Conservation (phyloP, 331 rosid species). For the Phaseolus coccineus region DNA sequence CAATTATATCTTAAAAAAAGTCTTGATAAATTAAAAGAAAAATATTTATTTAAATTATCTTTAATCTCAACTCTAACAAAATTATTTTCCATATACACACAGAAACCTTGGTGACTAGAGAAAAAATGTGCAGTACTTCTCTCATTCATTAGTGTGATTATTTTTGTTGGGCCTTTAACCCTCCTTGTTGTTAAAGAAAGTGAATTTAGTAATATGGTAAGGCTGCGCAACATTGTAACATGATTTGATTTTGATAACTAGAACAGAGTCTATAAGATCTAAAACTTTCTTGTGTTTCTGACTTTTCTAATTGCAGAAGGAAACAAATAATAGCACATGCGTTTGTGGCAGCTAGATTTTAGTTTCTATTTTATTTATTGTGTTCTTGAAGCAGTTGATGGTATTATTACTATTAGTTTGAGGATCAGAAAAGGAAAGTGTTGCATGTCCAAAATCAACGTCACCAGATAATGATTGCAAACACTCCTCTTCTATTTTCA, state of each 20-base stretch:
- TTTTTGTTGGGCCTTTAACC: neutral
- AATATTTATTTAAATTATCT: no score
- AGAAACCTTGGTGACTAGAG: no score
- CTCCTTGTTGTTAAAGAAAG: neutral
- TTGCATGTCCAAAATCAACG: neutral
- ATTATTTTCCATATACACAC: no score
- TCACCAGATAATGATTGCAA: neutral
- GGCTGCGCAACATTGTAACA: neutral
- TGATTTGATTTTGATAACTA: neutral
- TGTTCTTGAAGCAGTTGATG: neutral
- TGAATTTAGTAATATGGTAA: neutral
- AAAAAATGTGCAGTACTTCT: no score
- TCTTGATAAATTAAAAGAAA: no score
- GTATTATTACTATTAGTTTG: neutral
- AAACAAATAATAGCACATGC: neutral
- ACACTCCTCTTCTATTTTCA: neutral
- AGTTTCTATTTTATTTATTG: neutral
- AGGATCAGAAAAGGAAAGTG: neutral
- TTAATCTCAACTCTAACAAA: no score
- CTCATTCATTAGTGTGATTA: no score
- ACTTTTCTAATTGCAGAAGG: neutral
- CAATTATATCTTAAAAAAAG: no score
- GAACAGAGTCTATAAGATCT: neutral
- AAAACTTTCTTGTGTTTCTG: neutral
- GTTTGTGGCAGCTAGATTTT: neutral